Evolutionary conservation across 2,329 filamentous ascomycete species (phyloP).

Genomic region (Colletotrichum sublineola): DNA sequence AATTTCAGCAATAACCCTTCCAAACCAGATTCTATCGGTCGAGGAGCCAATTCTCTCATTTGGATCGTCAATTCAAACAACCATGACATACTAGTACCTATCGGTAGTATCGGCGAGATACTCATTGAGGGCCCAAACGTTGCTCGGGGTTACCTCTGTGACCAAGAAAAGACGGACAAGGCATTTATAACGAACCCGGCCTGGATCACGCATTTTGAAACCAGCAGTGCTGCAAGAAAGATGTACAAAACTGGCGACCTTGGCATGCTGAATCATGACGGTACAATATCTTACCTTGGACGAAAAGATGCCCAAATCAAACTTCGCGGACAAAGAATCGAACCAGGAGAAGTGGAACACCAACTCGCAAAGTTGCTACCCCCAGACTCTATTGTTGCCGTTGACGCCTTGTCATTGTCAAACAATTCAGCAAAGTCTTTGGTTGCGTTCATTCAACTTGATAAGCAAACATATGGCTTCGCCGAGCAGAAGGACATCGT

Average conservation of each 20-base stretch:
- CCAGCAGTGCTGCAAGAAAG: not conserved
- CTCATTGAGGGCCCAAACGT: slow-evolving; percentile 48
- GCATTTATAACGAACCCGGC: slow-evolving; percentile 28
- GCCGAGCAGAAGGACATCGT: not conserved
- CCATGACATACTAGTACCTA: slow-evolving; percentile 44
- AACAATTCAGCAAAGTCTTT: slow-evolving; percentile 19
- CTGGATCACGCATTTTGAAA: slow-evolving; percentile 9
- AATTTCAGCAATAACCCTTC: not conserved
- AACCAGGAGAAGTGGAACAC: slow-evolving; percentile 51
- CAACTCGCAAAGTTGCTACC: slow-evolving; percentile 35
- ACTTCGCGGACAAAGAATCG: slow-evolving; percentile 51
- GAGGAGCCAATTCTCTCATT: slow-evolving; percentile 18
- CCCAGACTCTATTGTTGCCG: slow-evolving; percentile 4
- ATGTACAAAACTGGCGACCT: slow-evolving; percentile 43
- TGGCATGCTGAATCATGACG: slow-evolving; percentile 25
- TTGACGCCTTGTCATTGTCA: slow-evolving; percentile 15
- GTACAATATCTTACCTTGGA: slow-evolving; percentile 41
- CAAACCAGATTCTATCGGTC: slow-evolving; percentile 23
- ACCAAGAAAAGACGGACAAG: slow-evolving; percentile 3
- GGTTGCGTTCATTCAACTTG: slow-evolving; percentile 30
- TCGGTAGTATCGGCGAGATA: slow-evolving; percentile 48
- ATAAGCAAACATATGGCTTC: not conserved
- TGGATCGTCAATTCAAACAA: slow-evolving; percentile 48
- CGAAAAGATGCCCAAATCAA: slow-evolving; percentile 51
- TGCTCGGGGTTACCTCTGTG: slow-evolving; percentile 41